A percentile compares a stretch with the other conserved stretches of the same genome.
phyloP scores from a whole-genome alignment of 148 eudicot genomes.

The Spergularia bocconei region DNA sequence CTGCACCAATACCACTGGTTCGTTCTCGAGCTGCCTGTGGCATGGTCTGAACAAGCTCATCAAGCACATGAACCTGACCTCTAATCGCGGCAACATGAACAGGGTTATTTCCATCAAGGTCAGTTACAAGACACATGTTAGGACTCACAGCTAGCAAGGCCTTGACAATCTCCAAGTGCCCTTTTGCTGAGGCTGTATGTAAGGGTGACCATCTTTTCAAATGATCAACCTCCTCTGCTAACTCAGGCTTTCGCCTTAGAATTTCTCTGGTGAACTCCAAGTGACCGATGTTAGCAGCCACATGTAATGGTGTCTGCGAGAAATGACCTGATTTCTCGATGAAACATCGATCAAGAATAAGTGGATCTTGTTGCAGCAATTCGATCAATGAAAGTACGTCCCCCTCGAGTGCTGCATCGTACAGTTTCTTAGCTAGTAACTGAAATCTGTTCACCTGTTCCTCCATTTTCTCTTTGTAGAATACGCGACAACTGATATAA shows the following conservation, averaged over 20 bases:
- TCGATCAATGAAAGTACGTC: slow-evolving; percentile 5
- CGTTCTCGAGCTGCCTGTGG: slow-evolving; percentile 17
- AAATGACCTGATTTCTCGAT: not conserved
- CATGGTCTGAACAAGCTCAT: not conserved
- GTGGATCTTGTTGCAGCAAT: slow-evolving; percentile 25
- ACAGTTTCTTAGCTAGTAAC: not conserved
- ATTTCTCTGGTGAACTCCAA: slow-evolving; percentile 20
- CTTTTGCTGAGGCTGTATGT: slow-evolving; percentile 38
- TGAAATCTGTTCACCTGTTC: too few relatives aligned
- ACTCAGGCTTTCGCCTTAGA: slow-evolving; percentile 26
- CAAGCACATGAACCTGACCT: slow-evolving; percentile 9
- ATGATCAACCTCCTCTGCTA: slow-evolving; percentile 28
- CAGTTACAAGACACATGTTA: slow-evolving; percentile 16
- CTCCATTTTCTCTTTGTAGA: too few relatives aligned
- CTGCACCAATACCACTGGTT: not conserved
- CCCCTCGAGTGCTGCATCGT: slow-evolving; percentile 30
- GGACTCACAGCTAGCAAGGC: slow-evolving; percentile 4
- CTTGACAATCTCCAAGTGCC: slow-evolving; percentile 24
- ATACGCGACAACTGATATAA: too few relatives aligned
- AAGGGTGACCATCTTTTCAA: slow-evolving; percentile 28
- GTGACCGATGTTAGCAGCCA: slow-evolving; percentile 31
- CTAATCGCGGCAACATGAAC: slow-evolving; percentile 28
- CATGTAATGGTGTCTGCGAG: slow-evolving; percentile 29
- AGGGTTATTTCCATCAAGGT: slow-evolving; percentile 30
- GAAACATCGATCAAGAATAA: slow-evolving; percentile 28